These are phyloP conservation scores for Arthroderma sp. DNA, from an alignment of 2,329 filamentous ascomycete species.

Conservation along the genomic window DNA sequence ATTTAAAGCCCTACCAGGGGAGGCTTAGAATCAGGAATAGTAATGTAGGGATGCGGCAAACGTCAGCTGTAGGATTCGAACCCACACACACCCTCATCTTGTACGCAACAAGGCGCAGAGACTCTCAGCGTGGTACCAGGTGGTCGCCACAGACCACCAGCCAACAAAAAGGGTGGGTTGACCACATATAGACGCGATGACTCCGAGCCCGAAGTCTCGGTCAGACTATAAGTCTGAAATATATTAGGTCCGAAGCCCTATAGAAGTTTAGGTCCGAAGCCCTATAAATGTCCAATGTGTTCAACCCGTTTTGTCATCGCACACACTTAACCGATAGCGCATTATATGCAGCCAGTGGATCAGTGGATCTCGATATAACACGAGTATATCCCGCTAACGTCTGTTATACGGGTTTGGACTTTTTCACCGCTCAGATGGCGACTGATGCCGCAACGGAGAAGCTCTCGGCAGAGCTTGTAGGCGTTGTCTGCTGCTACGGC, in stretches of 20 bases:
- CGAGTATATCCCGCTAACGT: not conserved
- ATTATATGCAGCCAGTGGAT: not conserved
- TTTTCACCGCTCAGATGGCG: too few species aligned
- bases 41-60: not conserved
- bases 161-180: not conserved
- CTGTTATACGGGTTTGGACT: not conserved
- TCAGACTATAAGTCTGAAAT: not conserved
- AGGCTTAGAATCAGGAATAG: not conserved
- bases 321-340: not conserved
- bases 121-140: not conserved
- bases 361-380: not conserved
- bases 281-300: not conserved
- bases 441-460: too few species aligned
- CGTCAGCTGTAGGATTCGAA: not conserved
- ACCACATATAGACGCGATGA: not conserved
- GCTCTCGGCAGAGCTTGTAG: not conserved
- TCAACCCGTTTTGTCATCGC: not conserved
- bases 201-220: not conserved
- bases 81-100: not conserved
- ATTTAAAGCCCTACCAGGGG: not conserved
- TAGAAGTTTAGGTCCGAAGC: too few species aligned
- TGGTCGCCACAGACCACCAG: not conserved
- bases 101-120: not conserved
- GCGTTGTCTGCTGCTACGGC: not conserved
- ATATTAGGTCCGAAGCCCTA: not conserved